Evolutionary conservation across 2,329 filamentous ascomycete species (phyloP).

Genomic region (Monosporascus sp.): DNA sequence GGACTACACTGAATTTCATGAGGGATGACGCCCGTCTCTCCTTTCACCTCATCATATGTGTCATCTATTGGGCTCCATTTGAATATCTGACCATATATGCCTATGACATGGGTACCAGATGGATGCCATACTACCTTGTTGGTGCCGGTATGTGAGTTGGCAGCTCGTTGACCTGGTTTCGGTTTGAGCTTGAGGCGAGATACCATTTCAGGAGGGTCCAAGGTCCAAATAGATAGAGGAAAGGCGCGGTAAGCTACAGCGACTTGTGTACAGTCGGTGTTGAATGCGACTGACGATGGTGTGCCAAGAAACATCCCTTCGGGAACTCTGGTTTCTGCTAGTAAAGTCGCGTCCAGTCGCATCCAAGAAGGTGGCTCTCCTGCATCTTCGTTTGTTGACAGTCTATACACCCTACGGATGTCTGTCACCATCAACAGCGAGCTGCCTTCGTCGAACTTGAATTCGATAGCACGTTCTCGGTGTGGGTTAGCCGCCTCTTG

Average conservation of each 20-base stretch:
- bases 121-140: conserved; percentile 16
- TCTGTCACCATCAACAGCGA: conserved; percentile 6
- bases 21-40: conserved; percentile 3
- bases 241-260: conserved; percentile 11
- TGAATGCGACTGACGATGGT: conserved; percentile 10
- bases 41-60: conserved; percentile 12
- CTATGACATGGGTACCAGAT: conserved; percentile 11
- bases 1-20: conserved; percentile 8
- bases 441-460: conserved; percentile 6
- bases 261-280: conserved; percentile 12
- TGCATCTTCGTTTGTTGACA: neutral
- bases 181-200: conserved; percentile 11
- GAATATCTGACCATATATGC: conserved; percentile 19
- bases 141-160: conserved; percentile 4
- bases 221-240: conserved; percentile 12
- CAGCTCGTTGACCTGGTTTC: conserved; percentile 1
- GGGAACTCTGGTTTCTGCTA: conserved; percentile 9
- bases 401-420: conserved; percentile 3
- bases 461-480: conserved; percentile 3
- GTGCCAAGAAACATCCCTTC: conserved; percentile 7
- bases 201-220: conserved; percentile 14
- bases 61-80: conserved; percentile 18
- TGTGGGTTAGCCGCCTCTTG: conserved; percentile 1
- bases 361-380: neutral
- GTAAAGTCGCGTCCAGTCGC: neutral